Evolutionary conservation across 805 yeast species (phyloP), one percentile per base, ranked within the genome.

Genomic region (Nakazawaea siamensis): DNA sequence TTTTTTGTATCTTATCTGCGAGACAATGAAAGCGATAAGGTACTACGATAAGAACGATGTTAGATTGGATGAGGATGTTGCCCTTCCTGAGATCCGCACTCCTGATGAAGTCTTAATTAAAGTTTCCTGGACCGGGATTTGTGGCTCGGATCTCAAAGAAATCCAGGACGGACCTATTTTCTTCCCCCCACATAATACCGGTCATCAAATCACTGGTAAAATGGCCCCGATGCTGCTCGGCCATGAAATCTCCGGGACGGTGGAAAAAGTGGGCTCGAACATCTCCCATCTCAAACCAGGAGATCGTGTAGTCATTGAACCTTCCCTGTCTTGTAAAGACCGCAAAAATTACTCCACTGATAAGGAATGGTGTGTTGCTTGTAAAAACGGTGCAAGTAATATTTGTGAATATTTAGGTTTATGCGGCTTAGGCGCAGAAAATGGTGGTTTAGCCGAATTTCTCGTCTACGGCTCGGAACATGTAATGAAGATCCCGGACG

Each of bases 131-230:
- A 66, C 76, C 41, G 79, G 78, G 1, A 70, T 73, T 32, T 73
- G 80, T 44, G 80, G 79, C n/a, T 58, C 72, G 6, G 79, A 73
- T 46, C 49, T 73, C 32, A 72, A 69, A 41, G 73, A 76, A 46
- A 25, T 44, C 5, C 37, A 42, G 15, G 42, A 39, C 12, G 76
- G 75, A 0, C 80, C 81, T 5, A 67, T 68, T 35, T 71, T 75
- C 47, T 70, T 72, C 50, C 61, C 63, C 4, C 51, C 57, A 12
- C 18, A 19, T 14, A 18, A 20, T 18, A 55, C 55, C 25, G 64
- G 65, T 18, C 60, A 66, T 39, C 55, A 56, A 31, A 49, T 69
- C 14, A 62, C 67, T 7, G 63, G 62, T 5, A 48, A 51, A 10
- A 51, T 49, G 23, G 47, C 62, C 9, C 76, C 76, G 1, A 54